Conservation (phyloP, 2,329 filamentous ascomycete genomes). For the Gaeumannomyces sp. region DNA sequence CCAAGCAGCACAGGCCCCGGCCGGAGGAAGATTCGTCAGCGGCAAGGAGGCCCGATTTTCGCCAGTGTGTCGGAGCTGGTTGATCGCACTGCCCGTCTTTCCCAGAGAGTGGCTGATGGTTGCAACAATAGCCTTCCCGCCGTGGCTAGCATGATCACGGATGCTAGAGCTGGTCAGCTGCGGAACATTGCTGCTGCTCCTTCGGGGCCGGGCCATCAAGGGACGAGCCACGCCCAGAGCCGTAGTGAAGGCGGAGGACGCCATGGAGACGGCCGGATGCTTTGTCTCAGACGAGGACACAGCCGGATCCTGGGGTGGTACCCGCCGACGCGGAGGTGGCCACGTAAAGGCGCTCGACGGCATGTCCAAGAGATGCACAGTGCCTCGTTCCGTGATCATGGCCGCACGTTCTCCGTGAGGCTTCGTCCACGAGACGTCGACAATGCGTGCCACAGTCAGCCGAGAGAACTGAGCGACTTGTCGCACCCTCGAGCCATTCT, state of each 20-base stretch:
- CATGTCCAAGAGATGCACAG: conserved; percentile 86
- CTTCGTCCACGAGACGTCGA: conserved; percentile 83
- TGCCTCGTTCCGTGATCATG: conserved; percentile 90
- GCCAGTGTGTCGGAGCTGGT: conserved; percentile 64
- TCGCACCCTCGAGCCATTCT: conserved; percentile 59
- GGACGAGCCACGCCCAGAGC: conserved; percentile 63
- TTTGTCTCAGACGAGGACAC: conserved; percentile 42
- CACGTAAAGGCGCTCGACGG: conserved; percentile 77
- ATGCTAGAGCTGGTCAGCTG: conserved; percentile 38
- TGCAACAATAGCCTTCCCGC: conserved; percentile 64
- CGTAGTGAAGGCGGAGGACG: conserved; percentile 64
- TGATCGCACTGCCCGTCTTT: conserved; percentile 64
- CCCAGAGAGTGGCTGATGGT: conserved; percentile 70
- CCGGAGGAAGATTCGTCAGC: conserved; percentile 44
- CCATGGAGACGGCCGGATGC: conserved; percentile 57
- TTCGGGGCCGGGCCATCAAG: conserved; percentile 48
- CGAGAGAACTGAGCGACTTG: conserved; percentile 85
- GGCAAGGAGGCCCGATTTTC: conserved; percentile 71
- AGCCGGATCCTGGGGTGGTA: conserved; percentile 33
- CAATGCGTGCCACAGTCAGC: conserved; percentile 83
- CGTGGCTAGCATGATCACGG: conserved; percentile 59
- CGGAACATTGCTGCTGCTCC: conserved; percentile 37
- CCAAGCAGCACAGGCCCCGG: conserved; percentile 58
- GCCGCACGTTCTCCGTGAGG: conserved; percentile 78
- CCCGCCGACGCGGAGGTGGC: conserved; percentile 64